A percentile compares a stretch with the other conserved stretches of the same genome.
These are phyloP conservation scores for Umbelopsis isabellina DNA, from an alignment of 192 early-diverging fungal species.

Conservation along the genomic window DNA sequence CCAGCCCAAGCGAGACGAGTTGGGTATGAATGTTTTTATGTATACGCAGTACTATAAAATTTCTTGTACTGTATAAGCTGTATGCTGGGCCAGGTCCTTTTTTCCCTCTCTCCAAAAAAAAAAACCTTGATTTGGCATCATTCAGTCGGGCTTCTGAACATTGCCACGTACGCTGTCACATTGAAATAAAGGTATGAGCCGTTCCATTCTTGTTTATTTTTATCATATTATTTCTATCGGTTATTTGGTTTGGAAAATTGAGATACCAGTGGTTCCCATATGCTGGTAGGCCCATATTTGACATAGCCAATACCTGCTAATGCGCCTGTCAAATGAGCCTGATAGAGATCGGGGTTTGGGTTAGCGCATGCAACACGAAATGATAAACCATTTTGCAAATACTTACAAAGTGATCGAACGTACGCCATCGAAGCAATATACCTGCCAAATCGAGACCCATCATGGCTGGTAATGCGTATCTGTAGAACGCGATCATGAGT, in stretches of 20 bases:
- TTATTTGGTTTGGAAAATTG: neutral
- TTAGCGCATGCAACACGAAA: conserved; percentile 5
- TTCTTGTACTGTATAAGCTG: conserved; percentile 3
- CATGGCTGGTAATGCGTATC: conserved; percentile 70
- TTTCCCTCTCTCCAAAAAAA: neutral
- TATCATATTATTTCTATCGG: neutral
- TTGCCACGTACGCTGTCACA: conserved; percentile 14
- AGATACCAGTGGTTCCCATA: conserved; percentile 46
- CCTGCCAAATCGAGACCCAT: conserved; percentile 76
- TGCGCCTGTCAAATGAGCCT: conserved; percentile 73
- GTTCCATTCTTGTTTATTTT: conserved; percentile 19
- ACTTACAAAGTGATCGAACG: conserved; percentile 80
- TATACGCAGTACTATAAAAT: conserved; percentile 19
- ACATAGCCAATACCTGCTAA: conserved; percentile 62
- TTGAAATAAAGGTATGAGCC: neutral
- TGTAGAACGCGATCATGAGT: conserved; percentile 30
- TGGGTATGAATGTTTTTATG: conserved; percentile 17
- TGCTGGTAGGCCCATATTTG: conserved; percentile 48
- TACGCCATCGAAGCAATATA: conserved; percentile 68
- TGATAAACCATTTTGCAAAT: neutral
- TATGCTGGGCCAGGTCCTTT: conserved; percentile 2
- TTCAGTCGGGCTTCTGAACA: conserved; percentile 10
- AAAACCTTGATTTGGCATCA: conserved; percentile 23
- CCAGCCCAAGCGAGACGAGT: neutral
- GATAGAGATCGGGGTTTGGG: neutral